phyloP scores from a whole-genome alignment of 306 rosid genomes.

The Corylus americana region DNA sequence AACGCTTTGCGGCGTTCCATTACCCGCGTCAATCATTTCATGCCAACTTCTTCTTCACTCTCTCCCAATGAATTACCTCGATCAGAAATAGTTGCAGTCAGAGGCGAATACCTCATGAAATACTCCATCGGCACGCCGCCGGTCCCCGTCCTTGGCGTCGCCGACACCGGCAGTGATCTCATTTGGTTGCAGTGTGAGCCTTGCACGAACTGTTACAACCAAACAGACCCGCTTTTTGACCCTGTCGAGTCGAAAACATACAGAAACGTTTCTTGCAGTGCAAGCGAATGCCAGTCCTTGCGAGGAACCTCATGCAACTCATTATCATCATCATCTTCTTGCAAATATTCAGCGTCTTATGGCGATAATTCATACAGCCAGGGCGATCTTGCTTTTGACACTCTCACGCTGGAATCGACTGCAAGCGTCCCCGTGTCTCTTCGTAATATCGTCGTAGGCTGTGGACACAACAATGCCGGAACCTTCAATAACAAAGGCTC shows the following conservation, averaged over 20 bases:
- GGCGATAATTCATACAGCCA: constrained; percentile 31
- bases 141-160: constrained; percentile 28
- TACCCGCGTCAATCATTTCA: not conserved
- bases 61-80: not conserved
- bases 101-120: constrained; percentile 45
- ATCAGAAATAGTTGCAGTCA: not conserved
- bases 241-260: constrained; percentile 43
- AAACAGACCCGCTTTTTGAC: constrained; percentile 39
- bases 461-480: constrained; percentile 35
- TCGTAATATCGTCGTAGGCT: constrained; percentile 42
- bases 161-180: constrained; percentile 61
- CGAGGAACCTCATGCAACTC: not conserved
- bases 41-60: not conserved
- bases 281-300: not conserved
- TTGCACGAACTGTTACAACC: constrained; percentile 41
- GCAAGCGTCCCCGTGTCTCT: constrained; percentile 1
- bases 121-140: constrained; percentile 59
- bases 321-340: not conserved
- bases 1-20: constrained; percentile 20
- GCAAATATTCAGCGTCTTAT: constrained; percentile 21
- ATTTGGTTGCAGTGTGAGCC: constrained; percentile 64
- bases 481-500: constrained; percentile 6
- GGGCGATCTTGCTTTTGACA: constrained; percentile 47
- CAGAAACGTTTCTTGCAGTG: constrained; percentile 8
- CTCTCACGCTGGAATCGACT: constrained; percentile 43